phyloP scores from a whole-genome alignment of 495 filamentous ascomycete genomes.

The Friedmanniomyces simplex region DNA sequence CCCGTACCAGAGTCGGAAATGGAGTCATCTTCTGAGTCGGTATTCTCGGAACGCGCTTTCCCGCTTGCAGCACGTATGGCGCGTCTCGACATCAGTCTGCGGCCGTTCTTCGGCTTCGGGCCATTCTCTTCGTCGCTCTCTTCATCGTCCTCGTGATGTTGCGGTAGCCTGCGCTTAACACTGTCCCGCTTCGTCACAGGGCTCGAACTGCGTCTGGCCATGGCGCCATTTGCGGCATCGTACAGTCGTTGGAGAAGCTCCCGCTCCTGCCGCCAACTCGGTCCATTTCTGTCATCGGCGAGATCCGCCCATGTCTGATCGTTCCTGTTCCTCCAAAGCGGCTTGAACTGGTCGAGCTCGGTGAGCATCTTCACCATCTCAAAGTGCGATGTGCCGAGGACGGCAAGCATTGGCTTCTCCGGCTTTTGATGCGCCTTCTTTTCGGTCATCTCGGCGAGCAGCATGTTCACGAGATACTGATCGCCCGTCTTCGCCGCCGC shows the following conservation, averaged over 20 bases:
- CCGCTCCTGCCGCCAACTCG: conserved; percentile 81
- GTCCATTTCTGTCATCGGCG: conserved; percentile 67
- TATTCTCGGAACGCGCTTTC: neutral
- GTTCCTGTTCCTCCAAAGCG: conserved; percentile 47
- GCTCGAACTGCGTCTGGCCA: conserved; percentile 11
- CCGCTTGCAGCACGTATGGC: conserved; percentile 15
- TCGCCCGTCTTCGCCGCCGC: conserved; percentile 90
- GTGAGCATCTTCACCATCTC: conserved; percentile 72
- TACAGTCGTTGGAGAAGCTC: conserved; percentile 71
- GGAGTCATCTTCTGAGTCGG: conserved; percentile 3
- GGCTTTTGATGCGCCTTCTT: conserved; percentile 45
- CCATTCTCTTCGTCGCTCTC: conserved; percentile 12
- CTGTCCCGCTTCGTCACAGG: conserved; percentile 19
- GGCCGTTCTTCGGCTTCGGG: conserved; percentile 11
- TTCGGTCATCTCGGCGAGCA: conserved; percentile 81
- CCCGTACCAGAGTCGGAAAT: neutral
- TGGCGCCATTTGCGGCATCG: conserved; percentile 38
- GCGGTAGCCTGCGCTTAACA: conserved; percentile 3
- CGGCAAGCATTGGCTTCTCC: conserved; percentile 79
- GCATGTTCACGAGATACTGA: conserved; percentile 69
- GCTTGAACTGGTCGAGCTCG: conserved; percentile 66
- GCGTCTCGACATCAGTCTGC: conserved; percentile 16
- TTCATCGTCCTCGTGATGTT: neutral
- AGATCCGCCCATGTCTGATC: conserved; percentile 77
- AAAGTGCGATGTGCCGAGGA: conserved; percentile 82